Conservation (phyloP, 805 yeast genomes). For the Groenewaldozyma tartarivorans region DNA sequence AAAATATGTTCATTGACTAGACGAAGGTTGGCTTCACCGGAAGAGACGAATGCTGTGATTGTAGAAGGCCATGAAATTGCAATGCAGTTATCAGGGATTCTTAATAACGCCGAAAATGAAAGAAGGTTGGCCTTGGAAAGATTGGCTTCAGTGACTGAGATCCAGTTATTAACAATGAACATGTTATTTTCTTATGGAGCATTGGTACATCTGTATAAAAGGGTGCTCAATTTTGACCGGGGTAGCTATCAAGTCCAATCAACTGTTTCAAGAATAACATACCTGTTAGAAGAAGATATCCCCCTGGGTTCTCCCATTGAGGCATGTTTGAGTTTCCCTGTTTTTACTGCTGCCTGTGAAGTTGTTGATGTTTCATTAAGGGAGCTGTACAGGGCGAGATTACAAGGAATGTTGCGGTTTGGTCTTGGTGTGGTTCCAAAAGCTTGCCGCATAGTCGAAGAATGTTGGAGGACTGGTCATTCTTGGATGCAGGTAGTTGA, state of each 20-base stretch:
- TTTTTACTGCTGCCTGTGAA: constrained; percentile 54
- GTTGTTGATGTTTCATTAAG: constrained; percentile 31
- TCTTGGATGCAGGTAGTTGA: constrained; percentile 44
- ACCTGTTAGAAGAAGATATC: constrained; percentile 31
- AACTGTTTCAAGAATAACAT: constrained; percentile 34
- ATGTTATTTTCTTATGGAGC: constrained; percentile 44
- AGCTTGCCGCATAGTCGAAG: constrained; percentile 39
- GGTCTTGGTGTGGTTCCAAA: constrained; percentile 37
- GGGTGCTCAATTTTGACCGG: constrained; percentile 42
- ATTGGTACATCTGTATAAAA: constrained; percentile 44
- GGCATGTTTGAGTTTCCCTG: constrained; percentile 45
- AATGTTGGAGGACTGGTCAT: constrained; percentile 45
- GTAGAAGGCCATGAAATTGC: constrained; percentile 36
- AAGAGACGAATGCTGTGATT: constrained; percentile 13
- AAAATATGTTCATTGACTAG: constrained; percentile 37
- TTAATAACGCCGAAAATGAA: neutral
- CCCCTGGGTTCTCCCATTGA: constrained; percentile 42
- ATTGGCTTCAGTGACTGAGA: constrained; percentile 17
- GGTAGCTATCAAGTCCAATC: constrained; percentile 40
- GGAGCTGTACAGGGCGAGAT: constrained; percentile 31
- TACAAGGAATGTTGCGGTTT: constrained; percentile 32
- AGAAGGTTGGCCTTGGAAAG: neutral
- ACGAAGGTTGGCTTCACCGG: constrained; percentile 16
- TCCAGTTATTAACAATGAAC: constrained; percentile 37
- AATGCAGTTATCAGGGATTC: constrained; percentile 17